Evolutionary conservation across 2,329 filamentous ascomycete genomes (phyloP).

Genomic region (Parasarocladium wereldwijsianum): DNA sequence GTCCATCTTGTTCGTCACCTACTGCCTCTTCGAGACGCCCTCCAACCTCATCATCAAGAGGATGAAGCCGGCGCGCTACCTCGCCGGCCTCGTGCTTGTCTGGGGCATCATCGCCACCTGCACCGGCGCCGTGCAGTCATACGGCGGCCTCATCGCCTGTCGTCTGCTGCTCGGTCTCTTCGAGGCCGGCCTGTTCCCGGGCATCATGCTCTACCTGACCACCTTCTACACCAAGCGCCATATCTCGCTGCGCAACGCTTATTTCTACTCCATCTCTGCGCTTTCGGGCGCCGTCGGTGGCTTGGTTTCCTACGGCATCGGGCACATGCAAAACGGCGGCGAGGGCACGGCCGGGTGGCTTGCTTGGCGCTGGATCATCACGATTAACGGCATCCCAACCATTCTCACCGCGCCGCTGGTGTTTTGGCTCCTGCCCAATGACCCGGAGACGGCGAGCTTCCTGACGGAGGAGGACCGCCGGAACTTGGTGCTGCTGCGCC

Average conservation of each 20-base stretch:
- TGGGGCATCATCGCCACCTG: constrained; percentile 42
- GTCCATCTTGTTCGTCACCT: constrained; percentile 22
- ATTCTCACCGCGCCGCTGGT: constrained; percentile 12
- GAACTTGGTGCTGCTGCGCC: constrained; percentile 13
- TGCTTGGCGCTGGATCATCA: constrained; percentile 60
- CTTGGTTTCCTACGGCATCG: constrained; percentile 46
- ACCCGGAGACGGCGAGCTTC: constrained; percentile 5
- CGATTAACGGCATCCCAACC: constrained; percentile 21
- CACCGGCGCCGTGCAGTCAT: constrained; percentile 41
- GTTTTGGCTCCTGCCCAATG: constrained; percentile 5
- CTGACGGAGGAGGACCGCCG: constrained; percentile 12
- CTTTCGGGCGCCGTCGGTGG: constrained; percentile 47
- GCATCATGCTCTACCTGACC: constrained; percentile 33
- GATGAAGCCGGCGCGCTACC: constrained; percentile 30
- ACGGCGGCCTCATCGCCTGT: constrained; percentile 37
- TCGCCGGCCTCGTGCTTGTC: constrained; percentile 19
- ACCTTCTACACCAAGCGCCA: constrained; percentile 8
- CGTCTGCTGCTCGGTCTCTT: constrained; percentile 42
- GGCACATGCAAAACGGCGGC: constrained; percentile 42
- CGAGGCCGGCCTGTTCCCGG: constrained; percentile 47
- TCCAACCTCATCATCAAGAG: constrained; percentile 23
- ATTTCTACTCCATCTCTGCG: constrained; percentile 26
- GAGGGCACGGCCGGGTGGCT: constrained; percentile 14
- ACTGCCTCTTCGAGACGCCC: constrained; percentile 26
- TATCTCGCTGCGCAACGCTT: constrained; percentile 7